Evolutionary conservation across 1,284 basidiomycete species (phyloP), one percentile per base, ranked within the genome.

Genomic region (Tilletiaria anomala): DNA sequence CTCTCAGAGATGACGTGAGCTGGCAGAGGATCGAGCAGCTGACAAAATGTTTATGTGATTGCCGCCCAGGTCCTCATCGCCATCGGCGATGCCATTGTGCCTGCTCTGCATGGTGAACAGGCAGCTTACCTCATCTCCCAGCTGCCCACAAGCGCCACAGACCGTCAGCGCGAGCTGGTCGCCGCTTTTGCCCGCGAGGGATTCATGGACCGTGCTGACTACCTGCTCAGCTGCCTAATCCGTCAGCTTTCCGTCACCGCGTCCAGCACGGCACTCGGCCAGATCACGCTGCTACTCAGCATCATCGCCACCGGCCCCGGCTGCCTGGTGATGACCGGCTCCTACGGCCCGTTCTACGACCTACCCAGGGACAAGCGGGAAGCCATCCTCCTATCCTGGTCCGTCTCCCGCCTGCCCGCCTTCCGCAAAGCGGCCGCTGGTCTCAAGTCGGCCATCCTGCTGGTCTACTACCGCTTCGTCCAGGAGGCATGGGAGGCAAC

Each of bases 71-170:
- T 52, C 2, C 43, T 65, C 39, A 42, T 46, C 10, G 60, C 63
- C 32, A 43, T 66, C n/a, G 59, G 51, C n/a, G 55, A 65, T 34
- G 50, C 55, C 29, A 45, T 61, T 31, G 47, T 66, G 2, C 60
- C 58, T 1, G 37, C 53, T 20, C 51, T 65, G 21, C 46, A 54
- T 8, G 55, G 48, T 18, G 43, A 40, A 3, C 60, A 63, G 19
- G 51, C 51, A 10, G 58, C 56, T 11, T 29, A 48, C n/a, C 46
- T 61, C 16, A 43, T 58, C 22, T 49, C 51, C 17, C 26, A 46
- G n/a, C 50, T 63, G 3, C 63, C 63, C 11, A 32, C 43, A 5
- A 40, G 42, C n/a, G 49, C 53, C 16, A 47, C 51, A 12, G 45
- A 52, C n/a, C 44, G 44, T 29, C 62, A 66, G 41, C 45, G 54